Conservation (phyloP, 1,284 basidiomycete genomes). For the Ceraceosorus guamensis region DNA sequence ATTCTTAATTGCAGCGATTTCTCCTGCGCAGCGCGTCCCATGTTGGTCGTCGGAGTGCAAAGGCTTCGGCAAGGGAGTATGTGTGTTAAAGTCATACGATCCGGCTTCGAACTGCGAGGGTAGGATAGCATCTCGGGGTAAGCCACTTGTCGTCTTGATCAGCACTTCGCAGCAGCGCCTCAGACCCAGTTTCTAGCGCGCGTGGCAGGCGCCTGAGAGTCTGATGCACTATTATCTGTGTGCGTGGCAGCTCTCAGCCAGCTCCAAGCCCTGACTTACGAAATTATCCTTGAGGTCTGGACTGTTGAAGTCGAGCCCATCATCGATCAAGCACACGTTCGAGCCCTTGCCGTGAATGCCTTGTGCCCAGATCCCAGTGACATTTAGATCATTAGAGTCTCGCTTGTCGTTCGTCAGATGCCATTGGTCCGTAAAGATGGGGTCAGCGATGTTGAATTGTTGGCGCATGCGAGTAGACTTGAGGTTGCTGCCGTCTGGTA, state of each 20-base stretch:
- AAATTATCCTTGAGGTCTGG: slow-evolving; percentile 84
- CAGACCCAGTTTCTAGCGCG: too few species aligned
- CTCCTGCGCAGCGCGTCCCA: slow-evolving; percentile 94
- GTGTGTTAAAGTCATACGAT: slow-evolving; percentile 96
- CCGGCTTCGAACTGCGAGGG: slow-evolving; percentile 67
- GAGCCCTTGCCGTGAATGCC: slow-evolving; percentile 80
- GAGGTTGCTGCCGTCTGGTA: slow-evolving; percentile 19
- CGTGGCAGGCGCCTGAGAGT: too few species aligned
- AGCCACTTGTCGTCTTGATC: not conserved
- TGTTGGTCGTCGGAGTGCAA: slow-evolving; percentile 87
- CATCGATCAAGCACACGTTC: slow-evolving; percentile 84
- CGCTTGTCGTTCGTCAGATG: slow-evolving; percentile 54
- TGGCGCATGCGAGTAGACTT: slow-evolving; percentile 24
- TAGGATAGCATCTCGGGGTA: not conserved
- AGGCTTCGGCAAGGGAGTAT: slow-evolving; percentile 77
- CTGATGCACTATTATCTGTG: too few species aligned
- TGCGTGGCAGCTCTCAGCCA: too few species aligned
- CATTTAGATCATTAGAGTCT: slow-evolving; percentile 67
- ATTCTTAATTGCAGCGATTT: slow-evolving; percentile 94
- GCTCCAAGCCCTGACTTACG: slow-evolving; percentile 59
- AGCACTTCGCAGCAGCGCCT: not conserved
- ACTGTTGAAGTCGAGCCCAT: slow-evolving; percentile 85
- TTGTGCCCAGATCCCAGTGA: slow-evolving; percentile 73
- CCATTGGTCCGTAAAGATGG: slow-evolving; percentile 83
- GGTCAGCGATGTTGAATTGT: slow-evolving; percentile 68